Percentiles rank a stretch among this genome's conserved stretches.
phyloP scores from a whole-genome alignment of 179 eudicot species.

The Patellifolia procumbens region DNA sequence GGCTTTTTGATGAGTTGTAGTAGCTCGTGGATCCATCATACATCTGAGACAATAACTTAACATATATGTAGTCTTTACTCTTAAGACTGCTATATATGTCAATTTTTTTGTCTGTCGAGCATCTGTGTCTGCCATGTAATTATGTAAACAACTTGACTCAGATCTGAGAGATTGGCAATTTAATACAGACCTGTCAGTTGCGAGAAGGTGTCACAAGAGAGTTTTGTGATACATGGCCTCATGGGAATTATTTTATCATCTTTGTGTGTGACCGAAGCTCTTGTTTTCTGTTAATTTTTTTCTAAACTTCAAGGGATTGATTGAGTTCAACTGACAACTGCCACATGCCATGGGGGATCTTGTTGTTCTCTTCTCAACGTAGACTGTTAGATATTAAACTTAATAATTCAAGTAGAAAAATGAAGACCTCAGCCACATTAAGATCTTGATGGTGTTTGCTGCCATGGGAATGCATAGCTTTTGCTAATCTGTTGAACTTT shows the following conservation, averaged over 20 bases:
- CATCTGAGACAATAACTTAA: neutral
- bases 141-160: neutral
- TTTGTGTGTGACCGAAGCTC: neutral
- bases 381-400: neutral
- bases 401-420: neutral
- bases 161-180: neutral
- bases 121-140: neutral
- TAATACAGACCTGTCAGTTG: neutral
- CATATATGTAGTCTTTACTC: neutral
- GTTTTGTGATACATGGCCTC: neutral
- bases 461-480: neutral
- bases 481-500: neutral
- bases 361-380: neutral
- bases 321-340: constrained; percentile 2
- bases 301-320: neutral
- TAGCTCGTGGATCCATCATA: neutral
- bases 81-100: too few species aligned
- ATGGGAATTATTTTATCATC: neutral
- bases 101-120: neutral
- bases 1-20: neutral
- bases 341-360: neutral
- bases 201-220: neutral
- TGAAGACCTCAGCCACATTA: constrained; percentile 3
- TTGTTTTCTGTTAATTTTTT: neutral
- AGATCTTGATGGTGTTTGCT: neutral